Conservation (phyloP, 371 early-diverging fungal genomes). For the Lichtheimia ornata region DNA sequence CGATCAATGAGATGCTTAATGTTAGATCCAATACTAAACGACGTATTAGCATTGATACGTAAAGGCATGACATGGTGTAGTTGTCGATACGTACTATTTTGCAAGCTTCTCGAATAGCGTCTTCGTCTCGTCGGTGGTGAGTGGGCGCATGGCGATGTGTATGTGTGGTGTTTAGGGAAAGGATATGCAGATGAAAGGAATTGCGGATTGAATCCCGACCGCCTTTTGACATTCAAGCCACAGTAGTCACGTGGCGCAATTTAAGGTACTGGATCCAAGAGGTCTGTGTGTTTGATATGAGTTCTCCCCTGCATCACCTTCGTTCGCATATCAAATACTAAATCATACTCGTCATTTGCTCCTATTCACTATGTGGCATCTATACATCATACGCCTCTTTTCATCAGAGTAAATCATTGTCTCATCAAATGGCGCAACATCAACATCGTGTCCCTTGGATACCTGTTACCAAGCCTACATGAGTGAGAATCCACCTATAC, state of each 20-base stretch:
- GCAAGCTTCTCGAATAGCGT: constrained; percentile 95
- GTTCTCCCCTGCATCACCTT: no score
- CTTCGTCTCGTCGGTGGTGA: constrained; percentile 95
- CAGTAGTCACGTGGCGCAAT: not conserved
- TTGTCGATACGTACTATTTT: constrained; percentile 76
- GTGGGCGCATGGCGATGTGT: constrained; percentile 80
- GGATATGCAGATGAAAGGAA: not conserved
- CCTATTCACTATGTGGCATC: no score
- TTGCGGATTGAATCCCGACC: not conserved
- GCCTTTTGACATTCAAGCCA: constrained; percentile 2
- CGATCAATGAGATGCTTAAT: constrained; percentile 94
- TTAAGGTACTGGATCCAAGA: no score
- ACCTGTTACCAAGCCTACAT: no score
- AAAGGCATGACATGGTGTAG: not conserved
- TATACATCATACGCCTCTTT: no score
- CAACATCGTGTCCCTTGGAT: no score
- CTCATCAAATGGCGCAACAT: no score
- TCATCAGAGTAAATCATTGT: no score
- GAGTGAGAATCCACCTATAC: no score
- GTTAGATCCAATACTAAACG: constrained; percentile 86
- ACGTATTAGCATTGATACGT: not conserved
- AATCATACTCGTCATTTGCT: no score
- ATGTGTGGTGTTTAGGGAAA: not conserved
- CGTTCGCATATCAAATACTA: no score
- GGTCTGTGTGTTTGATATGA: no score